phyloP scores from a whole-genome alignment of 352 stramenopile genomes.

The Phytophthora palmivora region DNA sequence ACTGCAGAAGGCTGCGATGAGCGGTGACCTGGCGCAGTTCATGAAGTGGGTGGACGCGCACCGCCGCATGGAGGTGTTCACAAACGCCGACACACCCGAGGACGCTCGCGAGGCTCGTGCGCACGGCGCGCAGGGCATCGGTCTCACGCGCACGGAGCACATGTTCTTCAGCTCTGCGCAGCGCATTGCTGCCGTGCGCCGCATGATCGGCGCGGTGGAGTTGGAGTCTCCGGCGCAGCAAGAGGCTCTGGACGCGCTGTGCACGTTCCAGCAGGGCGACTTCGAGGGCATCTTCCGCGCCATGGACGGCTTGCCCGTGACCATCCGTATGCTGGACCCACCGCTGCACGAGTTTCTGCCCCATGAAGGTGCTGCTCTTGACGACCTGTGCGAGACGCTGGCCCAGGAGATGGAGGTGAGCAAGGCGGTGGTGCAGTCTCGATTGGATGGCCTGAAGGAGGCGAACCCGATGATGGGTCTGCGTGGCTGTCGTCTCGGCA shows the following conservation, averaged over 20 bases:
- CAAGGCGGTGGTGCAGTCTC: constrained; percentile 29
- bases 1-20: constrained; percentile 28
- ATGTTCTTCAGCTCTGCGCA: constrained; percentile 36
- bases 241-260: constrained; percentile 25
- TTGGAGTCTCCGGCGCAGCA: constrained; percentile 32
- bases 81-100: constrained; percentile 31
- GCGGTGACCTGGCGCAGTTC: constrained; percentile 28
- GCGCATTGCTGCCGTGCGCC: constrained; percentile 23
- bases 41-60: constrained; percentile 38
- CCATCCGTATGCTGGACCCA: constrained; percentile 32
- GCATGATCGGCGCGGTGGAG: constrained; percentile 38
- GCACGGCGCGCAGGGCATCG: constrained; percentile 30
- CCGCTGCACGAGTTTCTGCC: constrained; percentile 34
- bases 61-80: constrained; percentile 37
- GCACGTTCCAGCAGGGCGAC: constrained; percentile 32
- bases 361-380: constrained; percentile 30
- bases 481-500: constrained; percentile 31
- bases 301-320: constrained; percentile 31
- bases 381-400: constrained; percentile 31
- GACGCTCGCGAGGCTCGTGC: constrained; percentile 28
- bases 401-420: constrained; percentile 27
- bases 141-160: constrained; percentile 33
- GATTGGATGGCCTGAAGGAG: constrained; percentile 30
- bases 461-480: constrained; percentile 42
- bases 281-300: constrained; percentile 36